Evolutionary conservation across 2,329 filamentous ascomycete species (phyloP), one percentile per base, ranked within the genome.

Genomic region (Zarea fungicola): DNA sequence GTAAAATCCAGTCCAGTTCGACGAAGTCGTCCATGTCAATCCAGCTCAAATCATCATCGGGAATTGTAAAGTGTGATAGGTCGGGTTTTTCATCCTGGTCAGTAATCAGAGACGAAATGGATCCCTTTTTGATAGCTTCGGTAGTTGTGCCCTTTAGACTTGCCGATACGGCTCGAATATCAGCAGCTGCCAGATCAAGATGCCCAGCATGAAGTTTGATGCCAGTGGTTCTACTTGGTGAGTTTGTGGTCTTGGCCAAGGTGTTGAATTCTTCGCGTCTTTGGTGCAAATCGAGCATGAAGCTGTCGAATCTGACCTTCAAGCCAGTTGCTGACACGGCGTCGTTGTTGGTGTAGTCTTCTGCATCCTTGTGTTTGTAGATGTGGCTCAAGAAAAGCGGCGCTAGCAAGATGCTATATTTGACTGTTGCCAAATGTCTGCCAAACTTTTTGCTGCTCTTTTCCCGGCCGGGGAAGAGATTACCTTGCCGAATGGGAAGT

Each of bases 21-120:
- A 99, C 91, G 67, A 99, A 99, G 64, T 99, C 93, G 62, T 99
- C 93, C 90, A 99, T 97, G 61, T 99, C 93, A 54, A 99, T 91
- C 93, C 93, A 99, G 48, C 85, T 90, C 57, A 90, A 84, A 61
- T 99, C 93, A 48, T 95, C 88, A 64, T 99, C 93, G 0, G 93
- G 92, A 42, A 99, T 99, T 0, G 85, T 92, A 63, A 99, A 99
- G 46, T 86, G 85, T 1, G 91, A 95, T 42, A 96, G 74, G 62
- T 92, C 85, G 3, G 80, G 80, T 7, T 78, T 78, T 8, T 78
- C 76, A 22, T 81, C 78, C 44, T 77, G 68, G 46, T 81, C 75
- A 4, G 71, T 70, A 41, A 77, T 70, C 46, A 80, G 65, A 9
- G 73, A 71, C 3, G 76, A 69, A 13, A 78, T 60, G 0, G 74